Evolutionary conservation across 169 alveolate genomes (phyloP).

Genomic region (Cryptosporidium viatorum): DNA sequence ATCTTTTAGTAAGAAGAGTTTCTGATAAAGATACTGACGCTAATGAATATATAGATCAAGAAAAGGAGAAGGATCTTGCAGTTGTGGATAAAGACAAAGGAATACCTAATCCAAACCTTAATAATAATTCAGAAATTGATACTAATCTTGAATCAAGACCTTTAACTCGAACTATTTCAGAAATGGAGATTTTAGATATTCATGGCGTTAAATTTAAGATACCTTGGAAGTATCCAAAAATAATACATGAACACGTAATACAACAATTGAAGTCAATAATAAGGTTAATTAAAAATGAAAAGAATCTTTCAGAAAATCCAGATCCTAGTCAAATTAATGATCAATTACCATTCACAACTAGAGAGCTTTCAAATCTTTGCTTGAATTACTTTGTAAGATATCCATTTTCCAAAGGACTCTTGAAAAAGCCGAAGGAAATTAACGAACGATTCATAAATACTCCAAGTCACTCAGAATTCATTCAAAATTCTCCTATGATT

Average conservation of each 20-base stretch:
- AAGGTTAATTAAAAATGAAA: conserved; percentile 16
- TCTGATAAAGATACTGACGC: neutral
- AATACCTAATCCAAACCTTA: neutral
- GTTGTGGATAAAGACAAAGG: neutral
- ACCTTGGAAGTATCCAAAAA: conserved; percentile 59
- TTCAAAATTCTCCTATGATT: conserved; percentile 37
- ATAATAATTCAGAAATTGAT: neutral
- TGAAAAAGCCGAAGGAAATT: neutral
- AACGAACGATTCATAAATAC: neutral
- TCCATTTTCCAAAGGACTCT: conserved; percentile 28
- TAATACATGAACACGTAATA: conserved; percentile 28
- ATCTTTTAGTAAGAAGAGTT: neutral
- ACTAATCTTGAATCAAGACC: neutral
- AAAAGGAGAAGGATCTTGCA: neutral
- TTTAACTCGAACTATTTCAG: neutral
- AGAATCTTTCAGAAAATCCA: conserved; percentile 42
- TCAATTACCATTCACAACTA: conserved; percentile 22
- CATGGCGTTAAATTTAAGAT: conserved; percentile 8
- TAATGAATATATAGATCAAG: neutral
- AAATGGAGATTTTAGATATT: neutral
- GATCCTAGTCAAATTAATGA: conserved; percentile 2
- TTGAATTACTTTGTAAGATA: conserved; percentile 31
- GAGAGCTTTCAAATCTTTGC: conserved; percentile 28
- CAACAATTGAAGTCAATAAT: conserved; percentile 28
- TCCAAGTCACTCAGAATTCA: conserved; percentile 5